Conservation (phyloP, 441 rosid genomes). For the Pelargonium cotyledonis region DNA sequence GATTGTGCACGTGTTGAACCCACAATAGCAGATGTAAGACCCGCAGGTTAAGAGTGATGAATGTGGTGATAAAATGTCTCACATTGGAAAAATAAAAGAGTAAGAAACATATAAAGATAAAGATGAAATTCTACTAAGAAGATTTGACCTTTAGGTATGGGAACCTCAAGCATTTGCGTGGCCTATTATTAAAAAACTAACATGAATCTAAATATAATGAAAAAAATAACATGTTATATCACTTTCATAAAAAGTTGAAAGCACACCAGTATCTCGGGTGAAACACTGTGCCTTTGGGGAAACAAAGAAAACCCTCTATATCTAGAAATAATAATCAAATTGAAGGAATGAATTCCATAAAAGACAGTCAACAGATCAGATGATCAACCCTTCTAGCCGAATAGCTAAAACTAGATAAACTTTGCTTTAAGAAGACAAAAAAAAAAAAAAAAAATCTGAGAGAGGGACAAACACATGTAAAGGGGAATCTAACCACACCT, state of each 20-base stretch:
- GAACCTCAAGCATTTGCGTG: too few relatives aligned
- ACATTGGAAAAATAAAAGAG: too few relatives aligned
- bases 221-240: neutral
- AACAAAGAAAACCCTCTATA: neutral
- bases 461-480: neutral
- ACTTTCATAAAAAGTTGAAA: neutral
- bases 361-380: neutral
- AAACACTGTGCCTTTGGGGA: neutral
- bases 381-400: neutral
- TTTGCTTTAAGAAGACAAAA: neutral
- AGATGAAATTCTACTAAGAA: too few relatives aligned
- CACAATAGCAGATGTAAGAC: too few relatives aligned
- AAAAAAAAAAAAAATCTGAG: neutral
- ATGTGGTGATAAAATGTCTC: too few relatives aligned
- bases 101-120: too few relatives aligned
- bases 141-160: too few relatives aligned
- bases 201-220: neutral
- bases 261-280: neutral
- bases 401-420: neutral
- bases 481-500: slow-evolving; percentile 40
- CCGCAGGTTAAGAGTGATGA: too few relatives aligned
- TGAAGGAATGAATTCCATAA: neutral
- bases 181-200: too few relatives aligned
- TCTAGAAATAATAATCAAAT: neutral
- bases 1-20: too few relatives aligned